Percentiles rank a stretch among this genome's conserved stretches.
phyloP scores from a whole-genome alignment of 148 eudicot genomes.

The Chenopodium suecicum region DNA sequence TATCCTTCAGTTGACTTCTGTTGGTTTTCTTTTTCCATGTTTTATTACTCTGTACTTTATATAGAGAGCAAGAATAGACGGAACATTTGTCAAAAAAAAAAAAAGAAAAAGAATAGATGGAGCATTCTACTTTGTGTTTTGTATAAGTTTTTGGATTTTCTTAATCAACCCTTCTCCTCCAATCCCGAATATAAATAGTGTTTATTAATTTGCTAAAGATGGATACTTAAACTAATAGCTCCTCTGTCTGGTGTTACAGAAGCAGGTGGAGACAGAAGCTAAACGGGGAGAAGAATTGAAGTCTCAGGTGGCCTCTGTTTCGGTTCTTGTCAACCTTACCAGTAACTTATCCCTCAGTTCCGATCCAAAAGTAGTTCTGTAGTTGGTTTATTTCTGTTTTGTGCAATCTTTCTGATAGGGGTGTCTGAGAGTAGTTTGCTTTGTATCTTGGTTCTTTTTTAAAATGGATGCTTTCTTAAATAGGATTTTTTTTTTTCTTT shows the following conservation, averaged over 20 bases:
- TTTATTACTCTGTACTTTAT: too few relatives aligned
- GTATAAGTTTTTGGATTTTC: too few relatives aligned
- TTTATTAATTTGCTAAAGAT: too few relatives aligned
- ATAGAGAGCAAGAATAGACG: too few relatives aligned
- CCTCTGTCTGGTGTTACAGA: slow-evolving; percentile 26
- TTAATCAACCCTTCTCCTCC: too few relatives aligned
- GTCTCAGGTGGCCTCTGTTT: slow-evolving; percentile 23
- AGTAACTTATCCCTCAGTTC: slow-evolving; percentile 57
- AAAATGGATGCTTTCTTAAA: not conserved
- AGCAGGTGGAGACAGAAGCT: slow-evolving; percentile 25
- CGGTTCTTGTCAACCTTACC: slow-evolving; percentile 52
- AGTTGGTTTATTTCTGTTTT: not conserved
- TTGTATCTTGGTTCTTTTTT: not conserved
- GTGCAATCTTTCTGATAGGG: slow-evolving; percentile 9
- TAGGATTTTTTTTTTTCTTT: not conserved
- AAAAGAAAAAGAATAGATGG: too few relatives aligned
- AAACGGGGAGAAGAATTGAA: slow-evolving; percentile 31
- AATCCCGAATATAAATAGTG: too few relatives aligned
- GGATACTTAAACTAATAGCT: too few relatives aligned
- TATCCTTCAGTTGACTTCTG: not conserved
- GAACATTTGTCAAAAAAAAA: too few relatives aligned
- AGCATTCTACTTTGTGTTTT: too few relatives aligned
- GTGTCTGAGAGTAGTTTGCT: slow-evolving; percentile 11
- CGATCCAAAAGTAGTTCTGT: slow-evolving; percentile 28
- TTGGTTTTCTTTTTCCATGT: too few relatives aligned